A percentile compares a stretch with the other conserved stretches of the same genome.
These are phyloP conservation scores for Deakozyma indianensis DNA, from an alignment of 805 yeast genomes.

Conservation along the genomic window DNA sequence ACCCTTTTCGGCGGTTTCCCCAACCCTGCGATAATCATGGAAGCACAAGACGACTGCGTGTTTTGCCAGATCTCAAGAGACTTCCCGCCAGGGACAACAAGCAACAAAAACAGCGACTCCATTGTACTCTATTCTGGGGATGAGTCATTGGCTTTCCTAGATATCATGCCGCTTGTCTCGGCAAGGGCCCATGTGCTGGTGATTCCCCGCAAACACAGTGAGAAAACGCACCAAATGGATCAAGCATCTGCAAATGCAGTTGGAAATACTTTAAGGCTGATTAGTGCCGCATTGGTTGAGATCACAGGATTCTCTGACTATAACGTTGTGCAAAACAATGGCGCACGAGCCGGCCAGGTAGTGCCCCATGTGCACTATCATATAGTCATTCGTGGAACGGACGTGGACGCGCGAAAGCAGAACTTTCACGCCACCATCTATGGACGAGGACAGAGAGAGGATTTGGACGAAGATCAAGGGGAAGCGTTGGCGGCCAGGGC, in stretches of 20 bases:
- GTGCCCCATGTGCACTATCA: constrained; percentile 93
- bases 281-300: constrained; percentile 4
- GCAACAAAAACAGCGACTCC: constrained; percentile 7
- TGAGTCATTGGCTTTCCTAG: constrained; percentile 21
- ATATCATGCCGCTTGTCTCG: constrained; percentile 24
- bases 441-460: constrained; percentile 21
- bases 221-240: constrained; percentile 16
- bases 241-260: constrained; percentile 8
- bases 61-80: constrained; percentile 17
- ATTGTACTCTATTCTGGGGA: constrained; percentile 17
- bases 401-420: constrained; percentile 1
- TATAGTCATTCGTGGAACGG: constrained; percentile 49
- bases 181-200: constrained; percentile 22
- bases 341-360: constrained; percentile 83
- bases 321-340: constrained; percentile 35
- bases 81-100: constrained; percentile 9
- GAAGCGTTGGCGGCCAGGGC: background rate
- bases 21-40: no score
- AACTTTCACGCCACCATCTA: constrained; percentile 8
- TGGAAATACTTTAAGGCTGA: constrained; percentile 7
- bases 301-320: constrained; percentile 15
- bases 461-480: constrained; percentile 14
- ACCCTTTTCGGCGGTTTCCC: no score
- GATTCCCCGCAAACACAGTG: constrained; percentile 20
- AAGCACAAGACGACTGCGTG: no score